phyloP scores from a whole-genome alignment of 495 filamentous ascomycete genomes.

The Thermochaetoides thermophila region DNA sequence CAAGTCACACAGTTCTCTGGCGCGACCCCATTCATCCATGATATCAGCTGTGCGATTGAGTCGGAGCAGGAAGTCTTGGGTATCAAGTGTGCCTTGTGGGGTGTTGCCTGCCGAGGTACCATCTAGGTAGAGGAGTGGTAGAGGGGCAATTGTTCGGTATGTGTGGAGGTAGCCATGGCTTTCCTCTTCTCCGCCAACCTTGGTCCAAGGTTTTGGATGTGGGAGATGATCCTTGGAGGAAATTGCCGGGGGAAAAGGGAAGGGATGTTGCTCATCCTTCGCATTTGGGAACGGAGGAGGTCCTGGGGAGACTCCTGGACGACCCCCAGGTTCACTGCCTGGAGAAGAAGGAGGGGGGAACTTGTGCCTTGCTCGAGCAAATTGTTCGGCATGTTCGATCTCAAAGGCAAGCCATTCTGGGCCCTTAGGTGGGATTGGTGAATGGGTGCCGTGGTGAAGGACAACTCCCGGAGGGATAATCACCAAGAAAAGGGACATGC shows the following conservation, averaged over 20 bases:
- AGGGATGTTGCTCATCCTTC: too few relatives aligned
- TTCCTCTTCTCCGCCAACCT: too few relatives aligned
- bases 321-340: too few relatives aligned
- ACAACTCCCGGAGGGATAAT: conserved; percentile 41
- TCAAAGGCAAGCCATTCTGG: conserved; percentile 60
- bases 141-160: conserved; percentile 31
- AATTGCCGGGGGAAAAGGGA: not conserved
- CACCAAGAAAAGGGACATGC: conserved; percentile 48
- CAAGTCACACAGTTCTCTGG: conserved; percentile 34
- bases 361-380: too few relatives aligned
- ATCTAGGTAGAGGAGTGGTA: conserved; percentile 47
- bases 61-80: conserved; percentile 40
- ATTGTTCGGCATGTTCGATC: conserved; percentile 49
- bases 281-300: too few relatives aligned
- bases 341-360: too few relatives aligned
- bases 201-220: conserved; percentile 1
- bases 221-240: not conserved
- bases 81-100: conserved; percentile 43
- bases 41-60: not conserved
- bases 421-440: conserved; percentile 24
- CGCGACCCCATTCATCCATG: conserved; percentile 28
- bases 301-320: too few relatives aligned
- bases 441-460: conserved; percentile 46
- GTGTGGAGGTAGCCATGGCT: conserved; percentile 38
- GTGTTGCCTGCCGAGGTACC: conserved; percentile 47